Base-by-base conservation (phyloP, 352 stramenopile genomes). In the Thalassiosira livingstoniorum region DNA sequence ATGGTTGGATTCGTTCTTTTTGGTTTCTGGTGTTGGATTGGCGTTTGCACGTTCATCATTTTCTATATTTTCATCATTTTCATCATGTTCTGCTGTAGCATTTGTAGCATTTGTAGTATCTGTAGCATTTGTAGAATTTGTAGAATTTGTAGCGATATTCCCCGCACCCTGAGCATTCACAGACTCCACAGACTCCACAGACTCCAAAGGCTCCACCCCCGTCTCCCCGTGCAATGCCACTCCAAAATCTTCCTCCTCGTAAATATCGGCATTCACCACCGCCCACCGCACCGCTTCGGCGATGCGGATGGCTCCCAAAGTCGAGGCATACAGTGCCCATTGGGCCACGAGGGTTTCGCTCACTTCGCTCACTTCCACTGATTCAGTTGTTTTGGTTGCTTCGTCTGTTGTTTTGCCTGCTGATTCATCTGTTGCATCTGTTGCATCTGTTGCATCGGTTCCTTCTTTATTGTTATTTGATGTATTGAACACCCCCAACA, bases 201-300 rank as follows among this genome's bases (percentile, higher is more conserved):
- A n/a, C n/a, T n/a, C n/a, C n/a, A n/a, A n/a, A n/a, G n/a, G n/a
- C n/a, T n/a, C n/a, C n/a, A n/a, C n/a, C n/a, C n/a, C n/a, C 11
- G 32, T 65, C 13, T 90, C 54, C 23, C 60, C 68, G 51, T 78
- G 68, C 62, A 78, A 53, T 39, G 68, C 47, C 15, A 78, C 90
- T 15, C 92, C 95, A 78, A 98, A 98, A 87, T 98, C 96, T 82
- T 98, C 96, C 83, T 98, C 96, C 76, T 98, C 96, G 83, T 98
- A 98, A 80, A 98, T 97, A 86, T 98, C 96, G 21, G 95, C 96
- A 45, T 96, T 95, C 2, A 98, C 77, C 43, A 97, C 92, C 10
- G 95, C 91, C 61, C 94, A 92, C 37, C 95, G 94, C 34, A 97
- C 87, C 45, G 96, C 66, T 45, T 95, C 92, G 5, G 90, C 86